A percentile compares a stretch with the other conserved stretches of the same genome.
Evolutionary conservation across 148 eudicot species (phyloP).

Genomic region (Arbutus unedo): DNA sequence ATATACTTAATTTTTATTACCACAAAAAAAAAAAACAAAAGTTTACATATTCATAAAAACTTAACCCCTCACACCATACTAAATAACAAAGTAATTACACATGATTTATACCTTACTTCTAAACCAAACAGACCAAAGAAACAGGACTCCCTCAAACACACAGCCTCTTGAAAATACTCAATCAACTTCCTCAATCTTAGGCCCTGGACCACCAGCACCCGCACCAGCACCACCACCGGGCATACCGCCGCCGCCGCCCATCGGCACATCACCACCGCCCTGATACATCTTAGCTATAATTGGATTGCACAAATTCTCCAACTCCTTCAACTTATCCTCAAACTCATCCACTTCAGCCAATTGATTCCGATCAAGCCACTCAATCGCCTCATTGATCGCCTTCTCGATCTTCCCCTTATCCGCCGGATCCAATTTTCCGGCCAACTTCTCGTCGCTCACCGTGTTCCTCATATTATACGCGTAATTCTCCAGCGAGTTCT

Average conservation of each 20-base stretch:
- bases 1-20: too few relatives aligned
- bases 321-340: constrained; percentile 17
- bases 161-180: background rate
- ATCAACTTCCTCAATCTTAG: constrained; percentile 19
- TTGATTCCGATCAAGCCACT: constrained; percentile 15
- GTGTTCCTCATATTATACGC: constrained; percentile 12
- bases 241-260: constrained; percentile 6
- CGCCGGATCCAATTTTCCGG: constrained; percentile 7
- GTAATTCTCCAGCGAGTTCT: constrained; percentile 12
- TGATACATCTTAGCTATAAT: constrained; percentile 14
- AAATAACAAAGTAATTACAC: background rate
- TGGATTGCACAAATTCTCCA: constrained; percentile 5
- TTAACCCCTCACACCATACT: background rate
- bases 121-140: background rate
- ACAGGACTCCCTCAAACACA: background rate
- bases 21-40: background rate
- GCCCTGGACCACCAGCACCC: constrained; percentile 2
- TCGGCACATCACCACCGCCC: constrained; percentile 16
- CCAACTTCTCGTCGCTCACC: constrained; percentile 13
- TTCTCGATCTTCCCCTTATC: constrained; percentile 15
- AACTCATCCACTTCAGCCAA: constrained; percentile 18
- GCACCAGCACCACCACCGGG: background rate
- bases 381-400: background rate
- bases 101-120: background rate
- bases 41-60: background rate